These are phyloP conservation scores for Leishmania aethiopica DNA, from an alignment of 208 protist genomes.

Conservation along the genomic window DNA sequence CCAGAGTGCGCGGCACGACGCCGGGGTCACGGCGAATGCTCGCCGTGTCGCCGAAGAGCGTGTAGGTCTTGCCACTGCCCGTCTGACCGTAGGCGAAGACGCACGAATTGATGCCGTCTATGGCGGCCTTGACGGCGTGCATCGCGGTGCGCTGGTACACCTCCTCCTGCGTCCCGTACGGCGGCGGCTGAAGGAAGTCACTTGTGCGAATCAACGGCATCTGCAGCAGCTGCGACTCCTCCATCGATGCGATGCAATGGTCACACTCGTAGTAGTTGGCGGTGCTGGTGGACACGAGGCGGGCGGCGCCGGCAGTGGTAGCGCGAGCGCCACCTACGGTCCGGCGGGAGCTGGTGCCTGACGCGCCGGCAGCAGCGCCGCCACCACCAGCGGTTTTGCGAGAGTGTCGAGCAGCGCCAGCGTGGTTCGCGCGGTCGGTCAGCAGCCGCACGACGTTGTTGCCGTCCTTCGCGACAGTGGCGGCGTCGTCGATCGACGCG, in stretches of 20 bases:
- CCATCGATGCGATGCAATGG: slow-evolving; percentile 65
- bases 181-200: slow-evolving; percentile 67
- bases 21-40: slow-evolving; percentile 66
- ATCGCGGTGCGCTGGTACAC: slow-evolving; percentile 71
- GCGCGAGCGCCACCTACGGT: slow-evolving; percentile 15
- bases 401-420: slow-evolving; percentile 9
- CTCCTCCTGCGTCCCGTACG: slow-evolving; percentile 72
- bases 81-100: slow-evolving; percentile 17
- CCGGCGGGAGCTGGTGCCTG: slow-evolving; percentile 21
- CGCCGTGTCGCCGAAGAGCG: slow-evolving; percentile 70
- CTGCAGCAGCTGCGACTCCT: slow-evolving; percentile 45
- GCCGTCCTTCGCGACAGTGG: slow-evolving; percentile 57
- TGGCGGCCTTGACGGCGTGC: slow-evolving; percentile 68
- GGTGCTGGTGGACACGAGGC: slow-evolving; percentile 49
- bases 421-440: slow-evolving; percentile 35
- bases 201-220: slow-evolving; percentile 72
- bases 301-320: background rate
- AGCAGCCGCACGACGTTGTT: slow-evolving; percentile 69
- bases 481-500: slow-evolving; percentile 47
- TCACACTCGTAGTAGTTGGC: slow-evolving; percentile 80
- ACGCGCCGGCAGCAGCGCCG: slow-evolving; percentile 3
- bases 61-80: slow-evolving; percentile 17
- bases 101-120: slow-evolving; percentile 84
- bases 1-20: slow-evolving; percentile 69
- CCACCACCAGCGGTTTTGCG: slow-evolving; percentile 30